Evolutionary conservation across 441 rosid genomes (phyloP).

Genomic region (Rhodomyrtus psidioides): DNA sequence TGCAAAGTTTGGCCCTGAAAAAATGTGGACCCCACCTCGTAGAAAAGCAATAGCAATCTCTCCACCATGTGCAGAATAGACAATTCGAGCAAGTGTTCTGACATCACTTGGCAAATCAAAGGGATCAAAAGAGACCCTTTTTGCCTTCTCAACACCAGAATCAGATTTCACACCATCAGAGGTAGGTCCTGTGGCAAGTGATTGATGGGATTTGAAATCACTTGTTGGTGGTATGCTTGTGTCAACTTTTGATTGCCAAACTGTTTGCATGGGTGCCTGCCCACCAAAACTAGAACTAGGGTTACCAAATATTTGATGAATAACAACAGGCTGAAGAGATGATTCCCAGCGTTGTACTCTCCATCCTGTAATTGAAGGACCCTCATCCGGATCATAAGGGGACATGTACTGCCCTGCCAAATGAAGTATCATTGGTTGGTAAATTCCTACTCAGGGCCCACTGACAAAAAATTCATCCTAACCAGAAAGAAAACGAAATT

Average conservation of each 20-base stretch:
- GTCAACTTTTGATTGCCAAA: slow-evolving; percentile 95
- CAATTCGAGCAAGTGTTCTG: slow-evolving; percentile 89
- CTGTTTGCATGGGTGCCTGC: slow-evolving; percentile 96
- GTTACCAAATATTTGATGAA: slow-evolving; percentile 95
- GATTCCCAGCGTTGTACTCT: slow-evolving; percentile 99
- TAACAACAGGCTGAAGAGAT: slow-evolving; percentile 94
- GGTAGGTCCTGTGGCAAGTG: slow-evolving; percentile 43
- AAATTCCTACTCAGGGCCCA: background rate
- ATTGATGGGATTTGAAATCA: slow-evolving; percentile 68
- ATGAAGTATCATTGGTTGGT: slow-evolving; percentile 3
- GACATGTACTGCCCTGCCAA: slow-evolving; percentile 96
- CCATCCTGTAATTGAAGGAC: slow-evolving; percentile 99
- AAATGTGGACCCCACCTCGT: slow-evolving; percentile 94
- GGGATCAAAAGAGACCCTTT: slow-evolving; percentile 87
- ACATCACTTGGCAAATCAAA: slow-evolving; percentile 97
- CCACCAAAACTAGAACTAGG: slow-evolving; percentile 95
- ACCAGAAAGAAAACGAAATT: background rate
- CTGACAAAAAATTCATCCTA: slow-evolving; percentile 1
- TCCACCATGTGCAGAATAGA: slow-evolving; percentile 99
- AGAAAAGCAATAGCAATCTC: slow-evolving; percentile 97
- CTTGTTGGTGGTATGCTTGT: slow-evolving; percentile 85
- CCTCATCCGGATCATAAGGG: slow-evolving; percentile 99
- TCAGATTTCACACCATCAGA: slow-evolving; percentile 49
- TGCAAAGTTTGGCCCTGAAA: slow-evolving; percentile 91
- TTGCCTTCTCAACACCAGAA: slow-evolving; percentile 49